Evolutionary conservation across 2,329 filamentous ascomycete species (phyloP).

Genomic region (Parascedosporium putredinis): DNA sequence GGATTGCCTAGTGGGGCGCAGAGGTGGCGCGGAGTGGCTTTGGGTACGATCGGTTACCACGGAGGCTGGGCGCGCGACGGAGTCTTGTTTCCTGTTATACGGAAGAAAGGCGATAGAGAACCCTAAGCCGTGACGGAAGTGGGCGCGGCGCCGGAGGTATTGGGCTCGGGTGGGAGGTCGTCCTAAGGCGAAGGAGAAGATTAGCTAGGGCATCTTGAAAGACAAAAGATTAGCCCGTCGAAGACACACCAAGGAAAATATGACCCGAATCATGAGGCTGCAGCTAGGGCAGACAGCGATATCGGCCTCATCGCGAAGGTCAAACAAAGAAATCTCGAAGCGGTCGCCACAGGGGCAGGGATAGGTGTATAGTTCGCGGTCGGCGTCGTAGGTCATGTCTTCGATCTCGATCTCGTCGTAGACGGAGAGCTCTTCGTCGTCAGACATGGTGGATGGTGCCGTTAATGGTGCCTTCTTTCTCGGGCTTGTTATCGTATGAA

Average conservation of each 20-base stretch:
- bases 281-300: constrained; percentile 97
- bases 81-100: neutral
- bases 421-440: constrained; percentile 58
- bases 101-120: neutral
- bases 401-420: constrained; percentile 99
- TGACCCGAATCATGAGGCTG: constrained; percentile 90
- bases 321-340: constrained; percentile 80
- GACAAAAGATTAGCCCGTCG: neutral
- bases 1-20: too few relatives aligned
- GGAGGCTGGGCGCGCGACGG: too few relatives aligned
- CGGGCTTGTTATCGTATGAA: too few relatives aligned
- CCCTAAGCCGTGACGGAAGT: constrained; percentile 30
- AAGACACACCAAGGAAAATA: constrained; percentile 67
- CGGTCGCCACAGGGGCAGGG: constrained; percentile 95
- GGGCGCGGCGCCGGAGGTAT: constrained; percentile 20
- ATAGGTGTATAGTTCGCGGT: constrained; percentile 83
- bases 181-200: constrained; percentile 23
- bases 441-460: constrained; percentile 38
- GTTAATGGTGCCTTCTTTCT: neutral
- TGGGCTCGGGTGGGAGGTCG: constrained; percentile 29
- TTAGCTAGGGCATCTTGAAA: neutral
- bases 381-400: constrained; percentile 85
- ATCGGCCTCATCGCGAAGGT: constrained; percentile 80
- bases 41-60: too few relatives aligned
- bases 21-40: too few relatives aligned